Evolutionary conservation across 352 stramenopile species (phyloP).

Genomic region (Plasmopara muralis): DNA sequence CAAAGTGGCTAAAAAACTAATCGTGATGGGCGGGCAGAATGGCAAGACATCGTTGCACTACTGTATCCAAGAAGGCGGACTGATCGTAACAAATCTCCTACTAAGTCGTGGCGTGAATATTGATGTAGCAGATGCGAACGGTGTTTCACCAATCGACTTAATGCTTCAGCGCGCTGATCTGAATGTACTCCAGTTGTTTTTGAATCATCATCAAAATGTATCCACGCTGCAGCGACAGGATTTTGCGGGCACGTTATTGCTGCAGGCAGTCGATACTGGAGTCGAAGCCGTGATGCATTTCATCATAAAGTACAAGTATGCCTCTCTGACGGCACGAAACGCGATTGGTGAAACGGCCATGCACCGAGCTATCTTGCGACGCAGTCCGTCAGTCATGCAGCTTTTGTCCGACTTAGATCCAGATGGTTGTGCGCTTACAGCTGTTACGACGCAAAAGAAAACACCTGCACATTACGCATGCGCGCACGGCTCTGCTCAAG

Average conservation of each 20-base stretch:
- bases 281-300: constrained; percentile 9
- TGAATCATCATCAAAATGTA: constrained; percentile 26
- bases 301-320: constrained; percentile 22
- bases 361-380: constrained; percentile 12
- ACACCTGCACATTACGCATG: constrained; percentile 18
- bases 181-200: constrained; percentile 22
- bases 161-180: constrained; percentile 8
- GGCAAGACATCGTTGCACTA: constrained; percentile 24
- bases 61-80: constrained; percentile 17
- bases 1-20: no score
- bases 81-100: constrained; percentile 22
- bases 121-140: constrained; percentile 12
- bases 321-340: constrained; percentile 4
- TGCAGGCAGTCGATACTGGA: constrained; percentile 8
- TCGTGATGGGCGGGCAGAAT: constrained; percentile 3
- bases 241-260: constrained; percentile 11
- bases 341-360: constrained; percentile 11
- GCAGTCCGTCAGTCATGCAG: constrained; percentile 3
- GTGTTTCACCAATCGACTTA: constrained; percentile 6
- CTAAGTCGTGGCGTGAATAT: constrained; percentile 15
- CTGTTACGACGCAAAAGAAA: background rate
- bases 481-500: constrained; percentile 5
- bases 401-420: constrained; percentile 15
- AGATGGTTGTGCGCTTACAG: constrained; percentile 4
- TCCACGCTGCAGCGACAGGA: constrained; percentile 10